Evolutionary conservation across 139 green algal species (phyloP).

Genomic region (Micromonas pusilla): DNA sequence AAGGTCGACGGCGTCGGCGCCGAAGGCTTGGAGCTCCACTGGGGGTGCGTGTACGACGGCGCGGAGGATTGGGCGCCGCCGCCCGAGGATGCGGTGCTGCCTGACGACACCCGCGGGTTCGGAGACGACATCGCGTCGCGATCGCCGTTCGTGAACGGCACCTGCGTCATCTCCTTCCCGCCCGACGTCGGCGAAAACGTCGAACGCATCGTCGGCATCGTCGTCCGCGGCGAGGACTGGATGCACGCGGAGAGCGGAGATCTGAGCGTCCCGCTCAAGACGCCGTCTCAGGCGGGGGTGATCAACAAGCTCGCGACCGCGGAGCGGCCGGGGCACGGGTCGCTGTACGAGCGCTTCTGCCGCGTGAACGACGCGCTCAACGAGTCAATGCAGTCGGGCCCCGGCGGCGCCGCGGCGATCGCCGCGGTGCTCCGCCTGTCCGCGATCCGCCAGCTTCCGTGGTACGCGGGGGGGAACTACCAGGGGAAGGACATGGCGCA

Average conservation of each 20-base stretch:
- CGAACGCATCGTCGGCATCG: conserved; percentile 17
- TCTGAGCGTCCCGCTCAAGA: not conserved
- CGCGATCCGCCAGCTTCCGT: conserved; percentile 62
- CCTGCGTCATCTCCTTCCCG: not conserved
- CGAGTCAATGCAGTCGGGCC: conserved; percentile 35
- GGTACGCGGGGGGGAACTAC: conserved; percentile 60
- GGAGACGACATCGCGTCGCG: conserved; percentile 21
- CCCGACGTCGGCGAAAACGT: not conserved
- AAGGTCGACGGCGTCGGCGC: not conserved
- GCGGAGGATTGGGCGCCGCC: not conserved
- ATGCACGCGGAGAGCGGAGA: conserved; percentile 24
- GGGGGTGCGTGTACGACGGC: conserved; percentile 2
- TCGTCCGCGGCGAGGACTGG: conserved; percentile 26
- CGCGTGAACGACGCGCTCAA: not conserved
- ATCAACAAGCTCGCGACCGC: not conserved
- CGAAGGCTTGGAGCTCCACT: conserved; percentile 2
- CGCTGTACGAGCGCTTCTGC: conserved; percentile 11
- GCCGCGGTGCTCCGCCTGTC: conserved; percentile 73
- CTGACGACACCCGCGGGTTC: not conserved
- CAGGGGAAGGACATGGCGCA: conserved; percentile 85
- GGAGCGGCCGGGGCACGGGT: not conserved
- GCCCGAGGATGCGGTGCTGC: not conserved
- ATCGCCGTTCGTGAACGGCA: not conserved
- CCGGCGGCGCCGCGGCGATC: conserved; percentile 58
- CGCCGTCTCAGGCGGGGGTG: not conserved